Evolutionary conservation across 2,329 filamentous ascomycete species (phyloP).

Genomic region (Hyphodiscus sp.): DNA sequence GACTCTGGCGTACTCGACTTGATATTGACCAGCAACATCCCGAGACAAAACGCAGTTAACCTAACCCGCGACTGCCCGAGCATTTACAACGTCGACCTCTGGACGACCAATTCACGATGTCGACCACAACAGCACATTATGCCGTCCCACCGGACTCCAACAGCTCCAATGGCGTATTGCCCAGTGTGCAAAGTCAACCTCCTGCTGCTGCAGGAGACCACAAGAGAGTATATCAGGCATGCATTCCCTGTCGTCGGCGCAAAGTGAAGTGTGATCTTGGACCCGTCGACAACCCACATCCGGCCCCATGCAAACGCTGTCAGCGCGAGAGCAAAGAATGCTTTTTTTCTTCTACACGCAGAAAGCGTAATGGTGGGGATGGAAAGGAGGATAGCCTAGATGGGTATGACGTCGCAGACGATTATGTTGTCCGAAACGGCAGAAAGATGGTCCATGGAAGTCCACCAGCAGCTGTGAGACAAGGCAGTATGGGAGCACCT

Average conservation of each 20-base stretch:
- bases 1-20: no score
- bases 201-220: conserved; percentile 19
- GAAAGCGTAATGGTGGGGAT: conserved; percentile 77
- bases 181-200: conserved; percentile 12
- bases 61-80: not conserved
- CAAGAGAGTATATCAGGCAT: conserved; percentile 35
- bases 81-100: not conserved
- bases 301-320: conserved; percentile 90
- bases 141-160: conserved; percentile 14
- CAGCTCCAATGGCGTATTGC: conserved; percentile 14
- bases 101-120: conserved; percentile 9
- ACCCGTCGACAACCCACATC: conserved; percentile 86
- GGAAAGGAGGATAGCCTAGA: conserved; percentile 42
- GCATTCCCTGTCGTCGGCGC: conserved; percentile 47
- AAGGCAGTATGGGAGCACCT: conserved; percentile 31
- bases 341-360: conserved; percentile 89
- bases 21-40: no score
- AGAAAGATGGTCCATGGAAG: conserved; percentile 55
- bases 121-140: conserved; percentile 14
- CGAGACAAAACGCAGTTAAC: not conserved
- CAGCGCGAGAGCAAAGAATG: conserved; percentile 94
- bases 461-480: conserved; percentile 27
- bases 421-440: conserved; percentile 68
- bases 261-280: conserved; percentile 46
- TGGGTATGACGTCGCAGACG: conserved; percentile 36